Evolutionary conservation across 2,329 filamentous ascomycete species (phyloP), one percentile per base, ranked within the genome.

Genomic region (Fonsecaea multimorphosa): DNA sequence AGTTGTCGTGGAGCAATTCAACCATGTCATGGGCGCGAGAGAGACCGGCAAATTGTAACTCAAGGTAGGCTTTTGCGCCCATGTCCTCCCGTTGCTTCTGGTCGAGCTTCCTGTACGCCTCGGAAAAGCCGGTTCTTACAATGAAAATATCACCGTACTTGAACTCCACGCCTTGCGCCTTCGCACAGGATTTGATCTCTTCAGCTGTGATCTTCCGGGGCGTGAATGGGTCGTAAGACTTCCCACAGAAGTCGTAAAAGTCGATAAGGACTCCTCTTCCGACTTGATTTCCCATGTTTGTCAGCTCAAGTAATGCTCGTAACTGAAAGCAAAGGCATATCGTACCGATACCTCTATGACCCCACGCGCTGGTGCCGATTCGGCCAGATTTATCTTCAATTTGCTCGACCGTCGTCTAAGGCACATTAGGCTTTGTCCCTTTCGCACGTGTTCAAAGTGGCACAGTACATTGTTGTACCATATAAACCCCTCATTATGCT

Each of bases 1-100:
- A 87, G 68, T 83, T 85, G 72, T 91, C 87, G 79, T 90, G 89
- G 63, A 91, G 68, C 87, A 88, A 91, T 58, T 85, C 83, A 3
- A 86, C 77, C 2, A 87, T 82, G 46, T 83, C 82, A 53, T 84
- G 76, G 56, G 84, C 83, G 65, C 85, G 83, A 32, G 78, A 79
- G 1, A 86, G 61, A 0, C 84, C 84, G 0, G 81, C 81, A 70
- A 78, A 84, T 12, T 34, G 24, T 14, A 29, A 27, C 27, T 63
- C 53, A 7, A 31, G 27, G 49, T 52, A 34, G 14, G 36, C 36
- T 19, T 27, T 29, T n/a, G 59, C 38, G 16, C 64, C 24, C 72
- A 11, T 64, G 61, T 34, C 58, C 56, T 55, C 71, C 69, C 55
- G 70, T 64, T 34, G 46, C 14, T 34, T 36, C 31, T 64, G 53